These are phyloP conservation scores for Leishmania aethiopica DNA, from an alignment of 208 protist genomes.

Conservation along the genomic window DNA sequence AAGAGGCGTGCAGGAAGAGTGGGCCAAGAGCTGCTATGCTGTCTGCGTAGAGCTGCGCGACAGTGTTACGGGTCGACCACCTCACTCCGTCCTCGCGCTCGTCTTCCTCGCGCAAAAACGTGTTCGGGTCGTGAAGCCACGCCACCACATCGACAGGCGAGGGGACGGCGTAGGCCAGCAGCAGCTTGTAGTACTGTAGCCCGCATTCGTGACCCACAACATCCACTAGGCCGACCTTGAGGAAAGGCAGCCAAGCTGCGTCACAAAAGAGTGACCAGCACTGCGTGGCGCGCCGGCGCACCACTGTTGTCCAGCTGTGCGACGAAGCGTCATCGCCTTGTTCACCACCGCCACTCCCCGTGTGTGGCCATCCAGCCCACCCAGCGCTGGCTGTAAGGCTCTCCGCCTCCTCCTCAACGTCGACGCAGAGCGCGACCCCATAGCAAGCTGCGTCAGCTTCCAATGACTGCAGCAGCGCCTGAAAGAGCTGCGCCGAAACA, in stretches of 20 bases:
- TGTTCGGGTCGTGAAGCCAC: conserved; percentile 43
- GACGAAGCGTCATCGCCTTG: background rate
- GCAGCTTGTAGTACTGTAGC: conserved; percentile 36
- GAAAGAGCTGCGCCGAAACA: conserved; percentile 27
- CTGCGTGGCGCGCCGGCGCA: conserved; percentile 28
- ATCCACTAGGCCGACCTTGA: conserved; percentile 24
- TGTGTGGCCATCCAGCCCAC: conserved; percentile 1
- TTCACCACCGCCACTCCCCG: background rate
- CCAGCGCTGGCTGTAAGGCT: background rate
- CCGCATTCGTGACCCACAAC: conserved; percentile 27
- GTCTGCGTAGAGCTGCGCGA: conserved; percentile 34
- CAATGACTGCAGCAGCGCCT: conserved; percentile 30
- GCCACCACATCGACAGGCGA: conserved; percentile 20
- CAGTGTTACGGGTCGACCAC: conserved; percentile 47
- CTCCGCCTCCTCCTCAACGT: conserved; percentile 11
- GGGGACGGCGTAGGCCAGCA: conserved; percentile 41
- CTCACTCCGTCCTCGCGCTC: conserved; percentile 55
- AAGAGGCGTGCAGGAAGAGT: conserved; percentile 40
- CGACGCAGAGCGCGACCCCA: conserved; percentile 6
- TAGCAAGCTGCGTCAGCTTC: conserved; percentile 35
- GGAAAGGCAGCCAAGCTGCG: conserved; percentile 19
- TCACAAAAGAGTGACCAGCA: conserved; percentile 32
- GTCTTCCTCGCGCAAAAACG: conserved; percentile 58
- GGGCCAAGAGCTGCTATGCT: conserved; percentile 39
- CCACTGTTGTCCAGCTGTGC: conserved; percentile 3